A percentile compares a stretch with the other conserved stretches of the same genome.
Conservation (phyloP, 2,329 filamentous ascomycete genomes). For the Orbilia ellipsospora region DNA sequence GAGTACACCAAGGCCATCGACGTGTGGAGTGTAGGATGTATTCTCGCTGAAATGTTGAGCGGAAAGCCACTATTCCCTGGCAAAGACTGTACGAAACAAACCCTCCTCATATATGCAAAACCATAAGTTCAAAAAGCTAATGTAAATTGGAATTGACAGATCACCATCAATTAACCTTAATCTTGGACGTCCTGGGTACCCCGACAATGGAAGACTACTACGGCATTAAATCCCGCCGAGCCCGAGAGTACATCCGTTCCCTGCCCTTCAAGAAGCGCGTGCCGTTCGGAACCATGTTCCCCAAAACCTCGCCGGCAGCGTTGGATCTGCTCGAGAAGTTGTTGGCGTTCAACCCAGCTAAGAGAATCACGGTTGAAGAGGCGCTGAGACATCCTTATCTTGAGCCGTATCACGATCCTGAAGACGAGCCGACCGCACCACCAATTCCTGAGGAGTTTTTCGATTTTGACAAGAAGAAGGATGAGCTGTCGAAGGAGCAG, state of each 20-base stretch:
- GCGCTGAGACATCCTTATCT: slow-evolving; percentile 97
- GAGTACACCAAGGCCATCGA: slow-evolving; percentile 99
- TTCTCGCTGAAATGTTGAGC: slow-evolving; percentile 97
- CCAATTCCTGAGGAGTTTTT: slow-evolving; percentile 99
- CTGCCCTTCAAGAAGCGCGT: slow-evolving; percentile 99
- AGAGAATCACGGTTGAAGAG: slow-evolving; percentile 98
- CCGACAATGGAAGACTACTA: slow-evolving; percentile 99
- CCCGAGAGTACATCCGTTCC: slow-evolving; percentile 96
- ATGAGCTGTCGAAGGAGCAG: slow-evolving; percentile 97
- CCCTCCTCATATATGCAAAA: not conserved
- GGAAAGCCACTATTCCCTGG: slow-evolving; percentile 98
- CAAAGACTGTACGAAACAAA: slow-evolving; percentile 82
- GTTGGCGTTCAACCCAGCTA: slow-evolving; percentile 96
- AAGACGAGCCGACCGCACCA: slow-evolving; percentile 95
- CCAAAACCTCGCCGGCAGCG: slow-evolving; percentile 97
- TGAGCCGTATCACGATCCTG: slow-evolving; percentile 97
- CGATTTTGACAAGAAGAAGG: slow-evolving; percentile 99
- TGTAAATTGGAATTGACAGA: slow-evolving; percentile 68
- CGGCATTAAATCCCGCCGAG: slow-evolving; percentile 97
- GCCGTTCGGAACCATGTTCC: slow-evolving; percentile 94
- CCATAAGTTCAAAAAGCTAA: slow-evolving; percentile 27
- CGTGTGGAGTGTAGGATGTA: slow-evolving; percentile 98
- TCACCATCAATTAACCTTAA: slow-evolving; percentile 96
- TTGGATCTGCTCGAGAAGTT: slow-evolving; percentile 95
- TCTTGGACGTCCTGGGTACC: slow-evolving; percentile 95